Evolutionary conservation across 2,329 filamentous ascomycete species (phyloP).

Genomic region (Sclerotinia minor): DNA sequence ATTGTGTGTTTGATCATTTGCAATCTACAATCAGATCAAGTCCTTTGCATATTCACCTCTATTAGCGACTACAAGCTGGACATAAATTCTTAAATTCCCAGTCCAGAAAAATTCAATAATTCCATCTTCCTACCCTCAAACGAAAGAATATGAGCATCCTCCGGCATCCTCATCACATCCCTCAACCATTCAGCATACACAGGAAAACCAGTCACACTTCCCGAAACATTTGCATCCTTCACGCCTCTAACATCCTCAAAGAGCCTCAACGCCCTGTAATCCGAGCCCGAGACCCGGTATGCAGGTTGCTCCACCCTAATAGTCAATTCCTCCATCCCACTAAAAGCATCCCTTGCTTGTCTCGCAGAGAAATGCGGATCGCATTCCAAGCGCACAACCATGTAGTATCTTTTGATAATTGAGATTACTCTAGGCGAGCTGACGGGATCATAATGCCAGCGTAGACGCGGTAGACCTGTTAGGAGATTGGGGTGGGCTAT

Average conservation of each 20-base stretch:
- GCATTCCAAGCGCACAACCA: slow-evolving; percentile 50
- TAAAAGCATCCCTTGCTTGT: slow-evolving; percentile 48
- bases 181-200: slow-evolving; percentile 39
- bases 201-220: slow-evolving; percentile 36
- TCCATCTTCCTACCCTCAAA: slow-evolving; percentile 1
- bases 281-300: slow-evolving; percentile 46
- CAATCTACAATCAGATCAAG: not conserved
- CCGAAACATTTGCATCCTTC: slow-evolving; percentile 44
- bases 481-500: slow-evolving; percentile 51
- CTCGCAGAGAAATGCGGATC: slow-evolving; percentile 48
- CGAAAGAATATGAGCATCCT: slow-evolving; percentile 13
- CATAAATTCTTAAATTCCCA: not conserved
- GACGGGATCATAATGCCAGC: slow-evolving; percentile 42
- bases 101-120: not conserved
- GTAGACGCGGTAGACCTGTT: slow-evolving; percentile 47
- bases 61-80: not conserved
- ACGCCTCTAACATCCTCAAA: slow-evolving; percentile 51
- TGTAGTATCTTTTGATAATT: slow-evolving; percentile 47
- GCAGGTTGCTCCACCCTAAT: slow-evolving; percentile 52
- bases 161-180: slow-evolving; percentile 32
- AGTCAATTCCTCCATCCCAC: slow-evolving; percentile 48
- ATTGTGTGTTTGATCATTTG: no score
- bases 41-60: not conserved
- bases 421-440: slow-evolving; percentile 38
- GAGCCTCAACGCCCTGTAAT: slow-evolving; percentile 46